Percentiles rank a stretch among this genome's conserved stretches.
phyloP scores from a whole-genome alignment of 768 basidiomycete genomes.

The Termitomyces sp. region DNA sequence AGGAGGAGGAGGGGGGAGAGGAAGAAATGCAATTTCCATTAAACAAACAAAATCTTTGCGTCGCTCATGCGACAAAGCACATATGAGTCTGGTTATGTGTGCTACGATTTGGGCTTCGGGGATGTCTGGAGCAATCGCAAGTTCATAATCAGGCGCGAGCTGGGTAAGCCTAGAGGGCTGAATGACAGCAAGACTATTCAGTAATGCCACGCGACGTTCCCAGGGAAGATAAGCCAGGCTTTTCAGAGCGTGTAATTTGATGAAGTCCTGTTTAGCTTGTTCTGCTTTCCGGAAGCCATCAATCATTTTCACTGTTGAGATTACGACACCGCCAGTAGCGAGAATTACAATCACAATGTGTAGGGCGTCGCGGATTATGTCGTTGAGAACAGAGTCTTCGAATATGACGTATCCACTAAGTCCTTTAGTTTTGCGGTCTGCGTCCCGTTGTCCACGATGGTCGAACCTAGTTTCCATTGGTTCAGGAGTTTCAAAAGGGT shows the following conservation, averaged over 20 bases:
- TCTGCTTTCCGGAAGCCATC: not conserved
- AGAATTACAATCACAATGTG: not conserved
- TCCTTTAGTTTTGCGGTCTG: not conserved
- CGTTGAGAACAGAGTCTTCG: not conserved
- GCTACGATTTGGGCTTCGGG: not conserved
- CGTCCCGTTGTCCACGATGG: not conserved
- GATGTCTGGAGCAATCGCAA: not conserved
- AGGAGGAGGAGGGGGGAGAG: not conserved
- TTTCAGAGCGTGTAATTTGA: not conserved
- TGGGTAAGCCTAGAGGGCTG: not conserved
- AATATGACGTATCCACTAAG: not conserved
- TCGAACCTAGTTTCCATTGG: not conserved
- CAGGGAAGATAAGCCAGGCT: not conserved
- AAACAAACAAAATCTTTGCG: not conserved
- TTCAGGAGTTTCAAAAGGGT: not conserved
- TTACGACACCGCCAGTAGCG: not conserved
- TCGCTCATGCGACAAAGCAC: not conserved
- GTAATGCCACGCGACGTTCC: not conserved
- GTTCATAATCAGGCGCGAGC: not conserved
- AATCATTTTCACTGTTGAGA: not conserved
- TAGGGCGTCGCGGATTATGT: not conserved
- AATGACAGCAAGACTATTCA: not conserved
- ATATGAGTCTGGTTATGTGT: not conserved
- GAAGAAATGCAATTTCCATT: not conserved
- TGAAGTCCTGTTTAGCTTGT: not conserved